These are phyloP conservation scores for Aureobasidium sp. DNA, from an alignment of 2,329 filamentous ascomycete species.

Conservation along the genomic window DNA sequence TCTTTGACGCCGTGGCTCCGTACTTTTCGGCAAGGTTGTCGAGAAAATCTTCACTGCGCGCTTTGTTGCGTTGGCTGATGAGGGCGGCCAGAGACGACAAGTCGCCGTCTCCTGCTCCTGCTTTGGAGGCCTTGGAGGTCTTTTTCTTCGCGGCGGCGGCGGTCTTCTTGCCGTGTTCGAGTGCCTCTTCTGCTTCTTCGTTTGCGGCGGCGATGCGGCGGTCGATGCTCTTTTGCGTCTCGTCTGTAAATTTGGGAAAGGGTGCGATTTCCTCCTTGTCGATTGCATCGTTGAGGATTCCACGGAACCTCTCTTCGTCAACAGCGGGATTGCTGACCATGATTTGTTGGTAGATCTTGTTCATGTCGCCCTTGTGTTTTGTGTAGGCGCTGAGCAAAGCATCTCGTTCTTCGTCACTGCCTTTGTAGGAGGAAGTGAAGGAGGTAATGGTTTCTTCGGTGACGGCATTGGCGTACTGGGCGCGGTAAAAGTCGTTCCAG, in stretches of 20 bases:
- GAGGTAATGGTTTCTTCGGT: conserved; percentile 66
- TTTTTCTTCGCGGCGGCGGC: conserved; percentile 25
- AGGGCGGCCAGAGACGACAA: conserved; percentile 57
- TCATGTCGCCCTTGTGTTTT: conserved; percentile 66
- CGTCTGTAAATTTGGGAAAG: conserved; percentile 64
- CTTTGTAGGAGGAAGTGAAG: conserved; percentile 73
- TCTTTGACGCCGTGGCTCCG: conserved; percentile 32
- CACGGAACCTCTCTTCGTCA: conserved; percentile 79
- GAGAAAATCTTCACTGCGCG: conserved; percentile 55
- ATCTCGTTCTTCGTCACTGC: conserved; percentile 73
- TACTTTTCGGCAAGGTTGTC: conserved; percentile 75
- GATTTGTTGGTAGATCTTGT: conserved; percentile 68
- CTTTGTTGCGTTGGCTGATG: conserved; percentile 65
- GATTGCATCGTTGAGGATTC: conserved; percentile 77
- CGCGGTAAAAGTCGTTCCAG: conserved; percentile 84
- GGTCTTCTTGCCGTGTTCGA: conserved; percentile 63
- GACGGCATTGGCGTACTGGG: conserved; percentile 72
- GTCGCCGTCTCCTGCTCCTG: conserved; percentile 38
- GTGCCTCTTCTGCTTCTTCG: conserved; percentile 66
- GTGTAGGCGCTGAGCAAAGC: conserved; percentile 74
- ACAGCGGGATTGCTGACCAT: conserved; percentile 79
- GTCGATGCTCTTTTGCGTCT: conserved; percentile 46
- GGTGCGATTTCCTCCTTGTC: conserved; percentile 57
- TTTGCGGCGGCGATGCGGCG: conserved; percentile 55
- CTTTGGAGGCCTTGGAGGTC: conserved; percentile 17